Base-by-base conservation (phyloP, 768 basidiomycete genomes). In the Tulasnella sp. region DNA sequence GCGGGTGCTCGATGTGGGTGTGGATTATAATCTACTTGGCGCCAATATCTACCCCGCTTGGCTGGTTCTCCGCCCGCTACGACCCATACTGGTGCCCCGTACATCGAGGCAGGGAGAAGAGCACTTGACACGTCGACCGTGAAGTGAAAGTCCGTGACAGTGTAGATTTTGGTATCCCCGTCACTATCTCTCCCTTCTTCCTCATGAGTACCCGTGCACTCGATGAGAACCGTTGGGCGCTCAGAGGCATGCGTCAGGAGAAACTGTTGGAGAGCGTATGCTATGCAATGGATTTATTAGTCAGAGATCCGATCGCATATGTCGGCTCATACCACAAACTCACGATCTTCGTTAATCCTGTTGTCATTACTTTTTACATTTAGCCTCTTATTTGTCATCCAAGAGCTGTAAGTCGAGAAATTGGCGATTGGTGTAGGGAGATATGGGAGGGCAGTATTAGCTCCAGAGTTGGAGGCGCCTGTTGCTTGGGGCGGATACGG, bases 231-330 rank as follows among this genome's bases (percentile, higher is more conserved):
- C 31, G 80, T 84, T 4, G 92, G 92, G 2, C 85, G 86, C 3
- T 82, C 84, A 48, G 82, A 83, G 1, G 91, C 87, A 74, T 92
- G 89, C 4, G 87, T 87, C n/a, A 93, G 88, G n/a, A 94, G 85
- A 84, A 93, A 94, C 77, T 92, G 89, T 83, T 92, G 93, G 34
- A 94, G 87, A 0, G 91, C 90, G 82, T 92, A 91, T 56, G 92
- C 92, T 92, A 34, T 2, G 7, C 10, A 46, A 7, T 34, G 27
- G 9, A 27, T 4, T 4, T 36, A 36, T 3, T 16, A 68, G 62
- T 36, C 6, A 68, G 62, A 3, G 62, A 68, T 18, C 6, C 16
- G 62, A 27, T 27, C 16, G 7, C 3, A 5, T 19, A 68, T 36
- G 24, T 68, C 36, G 27, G 16, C 27, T 5, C 12, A 10, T 1